Percentiles rank a stretch among this genome's conserved stretches.
Conservation (phyloP, 768 basidiomycete species). For the Naganishia onofrii region DNA sequence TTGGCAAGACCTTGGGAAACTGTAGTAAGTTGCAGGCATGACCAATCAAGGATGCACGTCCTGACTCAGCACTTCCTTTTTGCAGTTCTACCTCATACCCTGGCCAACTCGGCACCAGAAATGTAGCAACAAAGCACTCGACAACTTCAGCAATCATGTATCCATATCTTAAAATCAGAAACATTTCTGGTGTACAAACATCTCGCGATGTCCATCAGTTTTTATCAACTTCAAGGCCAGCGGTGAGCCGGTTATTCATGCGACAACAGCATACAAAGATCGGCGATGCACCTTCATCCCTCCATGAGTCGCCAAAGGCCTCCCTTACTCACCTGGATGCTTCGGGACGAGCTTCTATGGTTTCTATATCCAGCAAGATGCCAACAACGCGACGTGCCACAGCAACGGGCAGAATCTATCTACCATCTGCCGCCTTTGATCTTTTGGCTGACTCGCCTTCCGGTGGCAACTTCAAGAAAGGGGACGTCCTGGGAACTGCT, state of each 20-base stretch:
- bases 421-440: constrained; percentile 65
- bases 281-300: too few species aligned
- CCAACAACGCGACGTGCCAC: constrained; percentile 68
- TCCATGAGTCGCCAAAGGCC: not conserved
- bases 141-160: constrained; percentile 5
- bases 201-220: not conserved
- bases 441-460: constrained; percentile 60
- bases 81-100: not conserved
- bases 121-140: not conserved
- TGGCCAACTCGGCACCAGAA: not conserved
- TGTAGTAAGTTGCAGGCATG: not conserved
- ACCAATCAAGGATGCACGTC: not conserved
- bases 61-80: not conserved
- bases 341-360: constrained; percentile 73
- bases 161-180: not conserved
- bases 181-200: not conserved
- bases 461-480: constrained; percentile 40
- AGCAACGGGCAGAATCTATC: constrained; percentile 69
- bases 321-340: constrained; percentile 71
- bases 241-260: too few species aligned
- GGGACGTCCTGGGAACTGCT: constrained; percentile 49
- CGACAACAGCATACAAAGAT: not conserved
- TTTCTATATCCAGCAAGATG: constrained; percentile 69
- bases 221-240: not conserved
- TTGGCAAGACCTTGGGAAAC: not conserved